Percentiles rank a stretch among this genome's conserved stretches.
Evolutionary conservation across 805 yeast species (phyloP).

Genomic region (Yarrowia porcina): DNA sequence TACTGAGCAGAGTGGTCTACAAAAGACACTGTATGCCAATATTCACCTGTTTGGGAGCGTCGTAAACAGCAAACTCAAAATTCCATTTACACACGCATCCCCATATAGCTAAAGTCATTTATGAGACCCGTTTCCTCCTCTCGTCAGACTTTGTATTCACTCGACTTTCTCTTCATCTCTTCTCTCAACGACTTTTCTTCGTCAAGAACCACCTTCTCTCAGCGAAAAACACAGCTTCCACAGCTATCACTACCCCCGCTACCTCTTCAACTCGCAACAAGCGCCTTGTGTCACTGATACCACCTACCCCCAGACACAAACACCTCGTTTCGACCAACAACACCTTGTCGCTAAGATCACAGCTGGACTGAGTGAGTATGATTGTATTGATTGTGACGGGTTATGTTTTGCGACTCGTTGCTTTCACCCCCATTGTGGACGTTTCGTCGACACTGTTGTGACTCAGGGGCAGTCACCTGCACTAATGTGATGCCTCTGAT

Average conservation of each 20-base stretch:
- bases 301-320: neutral
- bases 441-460: neutral
- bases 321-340: neutral
- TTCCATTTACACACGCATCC: conserved; percentile 3
- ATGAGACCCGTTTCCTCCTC: conserved; percentile 23
- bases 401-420: neutral
- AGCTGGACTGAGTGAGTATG: conserved; percentile 25
- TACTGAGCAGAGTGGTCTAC: neutral
- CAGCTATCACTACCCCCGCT: conserved; percentile 12
- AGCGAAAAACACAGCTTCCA: neutral
- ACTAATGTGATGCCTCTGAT: neutral
- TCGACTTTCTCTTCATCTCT: neutral
- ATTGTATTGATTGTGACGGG: no score
- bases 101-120: conserved; percentile 21
- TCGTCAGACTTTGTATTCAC: conserved; percentile 10
- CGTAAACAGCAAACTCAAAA: conserved; percentile 14
- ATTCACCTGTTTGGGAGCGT: conserved; percentile 10
- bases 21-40: conserved; percentile 16
- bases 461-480: neutral
- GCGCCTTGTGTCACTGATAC: conserved; percentile 4
- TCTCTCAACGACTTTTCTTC: neutral
- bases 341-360: conserved; percentile 1
- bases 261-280: neutral
- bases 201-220: neutral
- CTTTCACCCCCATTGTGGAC: neutral